Evolutionary conservation across 2,329 filamentous ascomycete genomes (phyloP), one percentile per base, ranked within the genome.

Genomic region (Trichoderma koningiopsis): DNA sequence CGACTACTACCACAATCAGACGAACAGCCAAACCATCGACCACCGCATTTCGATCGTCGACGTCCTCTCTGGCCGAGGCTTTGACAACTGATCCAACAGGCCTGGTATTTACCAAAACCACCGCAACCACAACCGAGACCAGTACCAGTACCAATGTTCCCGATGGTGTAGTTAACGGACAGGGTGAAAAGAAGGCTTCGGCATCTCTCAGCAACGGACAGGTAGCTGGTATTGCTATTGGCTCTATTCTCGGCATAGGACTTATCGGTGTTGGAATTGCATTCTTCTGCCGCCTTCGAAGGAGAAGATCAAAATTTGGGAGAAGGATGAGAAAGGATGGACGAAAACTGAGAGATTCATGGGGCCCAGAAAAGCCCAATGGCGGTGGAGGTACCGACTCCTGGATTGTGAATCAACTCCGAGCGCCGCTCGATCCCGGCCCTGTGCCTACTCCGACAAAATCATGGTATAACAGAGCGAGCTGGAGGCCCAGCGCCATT

Each of bases 211-310:
- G 71, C 35, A 80, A 79, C 7, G 78, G 78, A 4, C 85, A 89
- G 71, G 83, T 90, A 58, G 84, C 83, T 22, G 89, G 88, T 7
- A 88, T 91, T 70, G 81, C 84, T 1, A 80, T 88, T 4, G 89
- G 87, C 6, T 80, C 83, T 13, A 81, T 83, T 5, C 85, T 84
- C 5, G 83, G 58, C 2, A 59, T 83, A 1, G 78, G 84, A 4
- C 76, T 83, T 5, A 72, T 90, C 22, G 84, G 82, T 6, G 73
- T 87, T 33, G 81, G 80, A 5, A 75, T 86, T 14, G 82, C 88
- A 29, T 72, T 86, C 8, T 67, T 86, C 16, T 80, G 81, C 4
- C 79, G 73, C 56, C 76, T 75, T 69, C 82, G 85, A n/a, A 80
- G 78, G 61, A 80, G 76, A 73, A 80, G 77, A 24, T 81, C 81